Base-by-base conservation (phyloP, 2,329 filamentous ascomycete genomes). In the Epichloe uncinata region DNA sequence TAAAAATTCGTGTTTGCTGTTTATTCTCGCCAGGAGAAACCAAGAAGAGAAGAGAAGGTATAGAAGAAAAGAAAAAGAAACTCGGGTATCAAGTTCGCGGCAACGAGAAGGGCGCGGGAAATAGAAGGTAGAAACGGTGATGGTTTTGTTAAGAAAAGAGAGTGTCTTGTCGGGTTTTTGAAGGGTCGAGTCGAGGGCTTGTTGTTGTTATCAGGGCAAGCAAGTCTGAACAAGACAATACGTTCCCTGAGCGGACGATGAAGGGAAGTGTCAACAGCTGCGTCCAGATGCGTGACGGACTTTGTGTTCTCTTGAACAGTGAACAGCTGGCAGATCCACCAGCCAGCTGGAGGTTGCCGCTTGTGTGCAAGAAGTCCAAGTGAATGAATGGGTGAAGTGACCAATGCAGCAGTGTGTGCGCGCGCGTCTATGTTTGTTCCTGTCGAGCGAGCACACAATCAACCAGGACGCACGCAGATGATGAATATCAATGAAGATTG, bases 311-410 rank as follows among this genome's bases (percentile, higher is more conserved):
- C 11, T 20, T 26, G 42, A 41, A 45, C 46, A 49, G 46, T 41
- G 42, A 41, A 45, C 46, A 49, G 46, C 34, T 52, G 50, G n/a
- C 50, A 46, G 46, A 49, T 52, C 18, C 42, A 46, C 50, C 46
- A 30, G 42, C 42, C 50, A 52, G 50, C 46, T 49, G 50, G 42
- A 35, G 22, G 48, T 7, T 20, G 35, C 42, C 36, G 35, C 34
- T 30, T 30, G 26, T 50, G 30, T 45, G 48, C 35, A 6, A n/a
- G 26, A 42, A 11, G 36, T 6, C 36, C 35, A 41, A 20, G 36
- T 49, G 18, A 38, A 20, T 49, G 18, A 38, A 20, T 34, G 26
- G 20, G 30, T 38, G 40, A 30, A 8, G 6, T 8, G 7, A 36
- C 26, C 6, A 22, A 42, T 22, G 37, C 13, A 16, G 22, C 42